Evolutionary conservation across 805 yeast genomes (phyloP).

Genomic region (Candida chauliodis): DNA sequence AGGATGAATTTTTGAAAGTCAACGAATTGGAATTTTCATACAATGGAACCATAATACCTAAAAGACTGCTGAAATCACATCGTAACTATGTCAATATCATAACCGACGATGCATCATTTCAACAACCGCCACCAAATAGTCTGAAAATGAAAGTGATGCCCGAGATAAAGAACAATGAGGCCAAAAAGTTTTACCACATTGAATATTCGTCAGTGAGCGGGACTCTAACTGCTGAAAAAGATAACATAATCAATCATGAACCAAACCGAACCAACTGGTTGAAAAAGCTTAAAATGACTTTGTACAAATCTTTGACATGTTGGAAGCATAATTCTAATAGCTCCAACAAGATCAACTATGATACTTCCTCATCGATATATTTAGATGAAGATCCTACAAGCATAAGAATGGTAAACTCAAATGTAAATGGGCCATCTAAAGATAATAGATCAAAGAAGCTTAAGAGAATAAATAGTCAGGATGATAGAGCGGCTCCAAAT

Average conservation of each 20-base stretch:
- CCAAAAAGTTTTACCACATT: slow-evolving; percentile 3
- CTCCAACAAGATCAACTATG: neutral
- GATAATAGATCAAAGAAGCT: neutral
- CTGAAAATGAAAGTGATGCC: neutral
- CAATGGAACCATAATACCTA: neutral
- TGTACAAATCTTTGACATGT: neutral
- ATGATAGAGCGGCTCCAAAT: neutral
- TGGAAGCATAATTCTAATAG: neutral
- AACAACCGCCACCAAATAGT: neutral
- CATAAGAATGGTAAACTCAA: neutral
- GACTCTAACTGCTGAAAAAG: slow-evolving; percentile 4
- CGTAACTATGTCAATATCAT: neutral
- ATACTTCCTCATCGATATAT: neutral
- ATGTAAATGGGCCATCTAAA: neutral
- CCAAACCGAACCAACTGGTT: neutral
- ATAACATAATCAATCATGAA: neutral
- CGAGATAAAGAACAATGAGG: slow-evolving; percentile 2
- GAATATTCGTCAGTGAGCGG: slow-evolving; percentile 4
- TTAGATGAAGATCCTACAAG: neutral
- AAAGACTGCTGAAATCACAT: no score
- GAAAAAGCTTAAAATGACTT: neutral
- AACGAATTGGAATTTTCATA: slow-evolving; percentile 6
- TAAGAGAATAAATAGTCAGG: neutral
- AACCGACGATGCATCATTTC: slow-evolving; percentile 4
- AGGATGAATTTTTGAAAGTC: neutral